Conservation (phyloP, 257 asterid genomes). For the Nicotiana knightiana region DNA sequence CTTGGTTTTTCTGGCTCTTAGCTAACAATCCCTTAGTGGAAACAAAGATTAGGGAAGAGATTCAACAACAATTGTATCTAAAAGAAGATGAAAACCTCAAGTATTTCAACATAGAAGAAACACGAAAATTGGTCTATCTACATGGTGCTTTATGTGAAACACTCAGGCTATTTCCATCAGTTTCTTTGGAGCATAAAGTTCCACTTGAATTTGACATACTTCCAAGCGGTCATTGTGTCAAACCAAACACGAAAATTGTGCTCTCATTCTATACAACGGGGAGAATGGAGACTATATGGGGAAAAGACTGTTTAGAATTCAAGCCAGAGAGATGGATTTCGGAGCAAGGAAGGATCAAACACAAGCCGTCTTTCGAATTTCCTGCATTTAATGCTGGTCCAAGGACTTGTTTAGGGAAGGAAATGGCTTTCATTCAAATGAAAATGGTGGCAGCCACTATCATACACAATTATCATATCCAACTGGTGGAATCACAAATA, state of each 20-base stretch:
- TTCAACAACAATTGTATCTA: background rate
- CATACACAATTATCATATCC: background rate
- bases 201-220: background rate
- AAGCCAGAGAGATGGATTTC: constrained; percentile 12
- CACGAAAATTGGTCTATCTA: background rate
- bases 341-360: background rate
- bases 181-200: constrained; percentile 3
- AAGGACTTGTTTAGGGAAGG: constrained; percentile 10
- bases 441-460: constrained; percentile 5
- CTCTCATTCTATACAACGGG: constrained; percentile 7
- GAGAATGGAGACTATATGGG: constrained; percentile 8
- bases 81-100: background rate
- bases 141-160: constrained; percentile 7
- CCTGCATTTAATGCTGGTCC: constrained; percentile 8
- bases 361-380: background rate
- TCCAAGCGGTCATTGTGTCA: background rate
- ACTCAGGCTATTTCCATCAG: constrained; percentile 4
- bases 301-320: background rate
- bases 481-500: background rate
- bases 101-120: background rate
- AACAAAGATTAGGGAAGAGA: background rate
- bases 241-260: background rate
- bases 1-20: constrained; percentile 1
- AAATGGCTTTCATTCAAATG: constrained; percentile 12
- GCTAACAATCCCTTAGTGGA: background rate